Percentiles rank a stretch among this genome's conserved stretches.
Evolutionary conservation across 75 land plant genomes (phyloP).

Genomic region (Sequoiadendron giganteum): DNA sequence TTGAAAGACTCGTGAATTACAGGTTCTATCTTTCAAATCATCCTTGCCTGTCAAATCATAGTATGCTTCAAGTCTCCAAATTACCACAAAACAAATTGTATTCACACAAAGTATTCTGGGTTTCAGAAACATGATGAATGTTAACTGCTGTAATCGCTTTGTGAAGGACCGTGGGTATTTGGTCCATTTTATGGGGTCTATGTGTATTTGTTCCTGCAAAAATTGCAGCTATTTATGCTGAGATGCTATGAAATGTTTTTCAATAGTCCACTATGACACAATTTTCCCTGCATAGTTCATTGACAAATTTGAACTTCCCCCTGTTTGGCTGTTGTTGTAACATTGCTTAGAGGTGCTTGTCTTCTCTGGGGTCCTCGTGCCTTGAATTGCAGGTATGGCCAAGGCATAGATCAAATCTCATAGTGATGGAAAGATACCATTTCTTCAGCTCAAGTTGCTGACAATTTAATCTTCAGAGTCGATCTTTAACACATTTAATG

Average conservation of each 20-base stretch:
- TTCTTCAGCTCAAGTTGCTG: constrained; percentile 86
- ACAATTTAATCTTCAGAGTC: constrained; percentile 48
- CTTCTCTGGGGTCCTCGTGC: background rate
- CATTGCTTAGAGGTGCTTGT: background rate
- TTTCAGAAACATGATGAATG: too few species aligned
- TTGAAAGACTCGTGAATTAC: background rate
- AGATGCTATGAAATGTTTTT: background rate
- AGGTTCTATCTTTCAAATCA: background rate
- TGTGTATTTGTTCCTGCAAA: background rate
- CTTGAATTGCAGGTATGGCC: constrained; percentile 90
- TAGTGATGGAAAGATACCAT: constrained; percentile 94
- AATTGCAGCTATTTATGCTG: background rate
- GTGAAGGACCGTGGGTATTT: background rate
- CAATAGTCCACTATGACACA: background rate
- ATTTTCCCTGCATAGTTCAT: background rate
- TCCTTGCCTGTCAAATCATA: background rate
- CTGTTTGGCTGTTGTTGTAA: background rate
- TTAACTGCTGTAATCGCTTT: background rate
- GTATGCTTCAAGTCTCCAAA: background rate
- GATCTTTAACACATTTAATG: constrained; percentile 61
- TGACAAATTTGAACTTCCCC: background rate
- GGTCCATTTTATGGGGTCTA: background rate
- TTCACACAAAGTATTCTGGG: background rate
- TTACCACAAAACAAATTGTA: background rate
- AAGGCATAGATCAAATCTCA: constrained; percentile 72